Conservation (phyloP, 192 early-diverging fungal genomes). For the Entophlyctis luteolus region DNA sequence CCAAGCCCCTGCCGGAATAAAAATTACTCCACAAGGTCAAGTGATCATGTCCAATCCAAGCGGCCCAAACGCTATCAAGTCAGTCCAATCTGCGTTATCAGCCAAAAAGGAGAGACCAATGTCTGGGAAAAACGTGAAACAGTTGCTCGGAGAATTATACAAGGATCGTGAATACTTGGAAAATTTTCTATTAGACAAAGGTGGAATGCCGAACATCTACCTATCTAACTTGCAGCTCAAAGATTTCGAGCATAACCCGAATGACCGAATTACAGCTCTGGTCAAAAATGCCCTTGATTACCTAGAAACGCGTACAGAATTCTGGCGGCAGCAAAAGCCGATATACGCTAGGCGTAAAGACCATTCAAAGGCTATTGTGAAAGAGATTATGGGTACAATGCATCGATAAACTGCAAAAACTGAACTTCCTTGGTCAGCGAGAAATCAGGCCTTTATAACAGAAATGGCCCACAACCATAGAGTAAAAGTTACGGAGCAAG, state of each 20-base stretch:
- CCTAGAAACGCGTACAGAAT: slow-evolving; percentile 45
- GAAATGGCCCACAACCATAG: slow-evolving; percentile 13
- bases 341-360: slow-evolving; percentile 47
- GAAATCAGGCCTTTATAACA: slow-evolving; percentile 15
- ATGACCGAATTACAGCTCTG: slow-evolving; percentile 33
- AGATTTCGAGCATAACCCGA: slow-evolving; percentile 50
- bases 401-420: no score
- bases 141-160: slow-evolving; percentile 40
- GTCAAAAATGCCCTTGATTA: slow-evolving; percentile 44
- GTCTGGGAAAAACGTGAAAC: slow-evolving; percentile 22
- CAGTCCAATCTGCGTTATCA: neutral
- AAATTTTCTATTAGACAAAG: slow-evolving; percentile 37
- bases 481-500: neutral
- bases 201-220: slow-evolving; percentile 9
- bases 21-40: slow-evolving; percentile 6
- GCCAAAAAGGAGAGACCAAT: neutral
- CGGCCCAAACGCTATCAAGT: neutral
- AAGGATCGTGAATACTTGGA: slow-evolving; percentile 44
- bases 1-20: slow-evolving; percentile 34
- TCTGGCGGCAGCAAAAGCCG: slow-evolving; percentile 57
- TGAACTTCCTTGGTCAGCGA: slow-evolving; percentile 1
- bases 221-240: neutral
- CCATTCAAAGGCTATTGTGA: slow-evolving; percentile 16
- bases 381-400: slow-evolving; percentile 27
- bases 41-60: neutral